These are phyloP conservation scores for Fusarium fujikuroi DNA, from an alignment of 2,329 filamentous ascomycete species.

Conservation along the genomic window DNA sequence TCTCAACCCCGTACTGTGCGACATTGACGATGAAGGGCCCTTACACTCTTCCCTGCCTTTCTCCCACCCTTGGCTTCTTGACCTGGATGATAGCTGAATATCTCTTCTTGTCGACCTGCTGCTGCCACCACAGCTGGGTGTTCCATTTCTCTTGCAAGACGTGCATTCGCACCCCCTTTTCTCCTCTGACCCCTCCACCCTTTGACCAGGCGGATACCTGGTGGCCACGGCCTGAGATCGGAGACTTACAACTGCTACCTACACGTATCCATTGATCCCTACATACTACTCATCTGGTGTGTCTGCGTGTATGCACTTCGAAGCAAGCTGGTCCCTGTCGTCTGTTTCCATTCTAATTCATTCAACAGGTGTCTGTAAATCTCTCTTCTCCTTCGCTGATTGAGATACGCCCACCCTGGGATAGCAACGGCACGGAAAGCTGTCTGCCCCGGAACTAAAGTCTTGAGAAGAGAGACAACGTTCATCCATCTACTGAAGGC, in stretches of 20 bases:
- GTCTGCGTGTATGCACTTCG: conserved; percentile 34
- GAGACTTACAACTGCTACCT: conserved; percentile 35
- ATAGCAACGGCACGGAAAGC: conserved; percentile 35
- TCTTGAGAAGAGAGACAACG: conserved; percentile 45
- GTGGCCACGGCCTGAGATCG: conserved; percentile 37
- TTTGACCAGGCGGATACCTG: conserved; percentile 26
- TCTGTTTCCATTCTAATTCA: conserved; percentile 37
- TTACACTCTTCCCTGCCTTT: conserved; percentile 24
- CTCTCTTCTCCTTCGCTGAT: conserved; percentile 37
- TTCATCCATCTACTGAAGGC: conserved; percentile 21
- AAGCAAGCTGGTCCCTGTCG: conserved; percentile 37
- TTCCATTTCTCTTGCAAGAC: conserved; percentile 21
- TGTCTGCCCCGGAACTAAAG: conserved; percentile 36
- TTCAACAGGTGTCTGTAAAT: conserved; percentile 29
- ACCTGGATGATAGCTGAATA: conserved; percentile 35
- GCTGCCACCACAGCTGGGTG: conserved; percentile 28
- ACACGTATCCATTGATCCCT: conserved; percentile 39
- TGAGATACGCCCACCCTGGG: conserved; percentile 39
- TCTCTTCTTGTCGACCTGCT: conserved; percentile 42
- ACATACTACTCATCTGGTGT: conserved; percentile 30
- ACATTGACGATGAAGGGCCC: conserved; percentile 34
- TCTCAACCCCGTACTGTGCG: conserved; percentile 40
- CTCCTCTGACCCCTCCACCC: conserved; percentile 20
- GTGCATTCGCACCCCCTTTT: conserved; percentile 25
- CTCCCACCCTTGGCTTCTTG: conserved; percentile 30